These are phyloP conservation scores for Zygotorulaspora chibaensis DNA, from an alignment of 805 yeast species.

Conservation along the genomic window DNA sequence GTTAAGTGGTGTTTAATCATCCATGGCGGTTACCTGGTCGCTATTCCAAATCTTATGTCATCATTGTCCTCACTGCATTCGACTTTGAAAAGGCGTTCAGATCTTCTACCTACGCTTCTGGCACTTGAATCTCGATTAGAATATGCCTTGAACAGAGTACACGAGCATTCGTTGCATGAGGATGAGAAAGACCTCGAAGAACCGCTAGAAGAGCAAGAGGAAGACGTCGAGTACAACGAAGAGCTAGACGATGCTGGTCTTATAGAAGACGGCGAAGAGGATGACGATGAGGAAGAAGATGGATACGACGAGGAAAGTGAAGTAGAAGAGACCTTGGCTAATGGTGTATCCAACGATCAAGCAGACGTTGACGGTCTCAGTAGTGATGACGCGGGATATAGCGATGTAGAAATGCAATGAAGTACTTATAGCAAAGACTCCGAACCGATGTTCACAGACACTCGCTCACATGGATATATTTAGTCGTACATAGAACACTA, in stretches of 20 bases:
- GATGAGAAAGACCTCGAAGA: slow-evolving; percentile 37
- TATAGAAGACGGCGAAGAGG: slow-evolving; percentile 46
- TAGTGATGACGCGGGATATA: slow-evolving; percentile 33
- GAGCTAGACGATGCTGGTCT: slow-evolving; percentile 50
- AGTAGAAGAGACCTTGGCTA: slow-evolving; percentile 2
- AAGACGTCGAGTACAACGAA: slow-evolving; percentile 67
- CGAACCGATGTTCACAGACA: too few species aligned
- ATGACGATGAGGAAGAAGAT: slow-evolving; percentile 32
- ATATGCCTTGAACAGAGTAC: slow-evolving; percentile 57
- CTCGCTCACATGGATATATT: background rate
- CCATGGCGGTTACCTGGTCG: slow-evolving; percentile 66
- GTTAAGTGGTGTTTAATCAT: slow-evolving; percentile 78
- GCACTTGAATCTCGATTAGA: slow-evolving; percentile 81
- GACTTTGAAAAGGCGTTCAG: slow-evolving; percentile 60
- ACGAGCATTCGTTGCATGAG: slow-evolving; percentile 36
- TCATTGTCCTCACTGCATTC: slow-evolving; percentile 60
- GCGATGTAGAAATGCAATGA: slow-evolving; percentile 40
- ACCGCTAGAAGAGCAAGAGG: slow-evolving; percentile 37
- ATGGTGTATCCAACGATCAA: background rate
- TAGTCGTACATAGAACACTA: background rate
- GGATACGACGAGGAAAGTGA: slow-evolving; percentile 37
- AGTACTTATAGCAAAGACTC: background rate
- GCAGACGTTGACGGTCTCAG: slow-evolving; percentile 24
- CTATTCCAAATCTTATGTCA: slow-evolving; percentile 46
- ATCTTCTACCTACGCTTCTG: slow-evolving; percentile 64